phyloP scores from a whole-genome alignment of 1,284 basidiomycete genomes.

The Pseudozyma sp. region DNA sequence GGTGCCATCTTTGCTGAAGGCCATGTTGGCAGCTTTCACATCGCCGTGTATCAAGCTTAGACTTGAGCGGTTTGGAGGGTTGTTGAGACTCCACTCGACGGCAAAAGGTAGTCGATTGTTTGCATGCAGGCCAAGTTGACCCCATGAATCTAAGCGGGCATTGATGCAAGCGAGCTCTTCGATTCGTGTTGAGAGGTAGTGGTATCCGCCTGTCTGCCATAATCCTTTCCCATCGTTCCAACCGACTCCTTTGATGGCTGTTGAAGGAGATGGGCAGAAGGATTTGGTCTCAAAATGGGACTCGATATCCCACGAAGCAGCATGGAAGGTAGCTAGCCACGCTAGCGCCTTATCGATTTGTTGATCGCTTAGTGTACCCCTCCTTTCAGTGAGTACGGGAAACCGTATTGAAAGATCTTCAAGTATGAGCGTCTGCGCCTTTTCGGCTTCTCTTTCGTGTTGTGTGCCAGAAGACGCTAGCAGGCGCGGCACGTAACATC shows the following conservation, averaged over 20 bases:
- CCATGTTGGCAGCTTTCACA: slow-evolving; percentile 56
- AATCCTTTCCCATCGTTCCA: slow-evolving; percentile 27
- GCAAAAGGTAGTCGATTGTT: slow-evolving; percentile 17
- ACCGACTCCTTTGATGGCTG: background rate
- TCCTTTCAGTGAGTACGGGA: slow-evolving; percentile 22
- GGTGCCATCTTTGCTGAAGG: slow-evolving; percentile 17
- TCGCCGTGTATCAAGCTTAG: slow-evolving; percentile 54
- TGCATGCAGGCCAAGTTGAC: slow-evolving; percentile 30
- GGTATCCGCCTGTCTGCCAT: slow-evolving; percentile 52
- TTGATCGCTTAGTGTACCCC: slow-evolving; percentile 21
- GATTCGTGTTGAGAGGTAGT: slow-evolving; percentile 37
- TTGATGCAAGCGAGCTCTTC: slow-evolving; percentile 30
- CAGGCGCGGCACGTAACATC: slow-evolving; percentile 18
- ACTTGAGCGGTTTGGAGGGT: slow-evolving; percentile 8
- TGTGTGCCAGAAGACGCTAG: slow-evolving; percentile 4
- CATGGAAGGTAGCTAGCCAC: slow-evolving; percentile 45
- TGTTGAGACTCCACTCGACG: slow-evolving; percentile 43
- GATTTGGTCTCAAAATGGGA: background rate
- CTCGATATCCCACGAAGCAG: slow-evolving; percentile 25
- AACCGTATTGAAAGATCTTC: slow-evolving; percentile 25
- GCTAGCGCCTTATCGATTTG: slow-evolving; percentile 28
- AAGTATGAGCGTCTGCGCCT: slow-evolving; percentile 18
- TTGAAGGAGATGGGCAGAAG: slow-evolving; percentile 22
- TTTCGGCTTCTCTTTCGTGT: background rate
- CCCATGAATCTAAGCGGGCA: slow-evolving; percentile 17